phyloP scores from a whole-genome alignment of 2,329 filamentous ascomycete species.

The Coniochaeta ligniaria region DNA sequence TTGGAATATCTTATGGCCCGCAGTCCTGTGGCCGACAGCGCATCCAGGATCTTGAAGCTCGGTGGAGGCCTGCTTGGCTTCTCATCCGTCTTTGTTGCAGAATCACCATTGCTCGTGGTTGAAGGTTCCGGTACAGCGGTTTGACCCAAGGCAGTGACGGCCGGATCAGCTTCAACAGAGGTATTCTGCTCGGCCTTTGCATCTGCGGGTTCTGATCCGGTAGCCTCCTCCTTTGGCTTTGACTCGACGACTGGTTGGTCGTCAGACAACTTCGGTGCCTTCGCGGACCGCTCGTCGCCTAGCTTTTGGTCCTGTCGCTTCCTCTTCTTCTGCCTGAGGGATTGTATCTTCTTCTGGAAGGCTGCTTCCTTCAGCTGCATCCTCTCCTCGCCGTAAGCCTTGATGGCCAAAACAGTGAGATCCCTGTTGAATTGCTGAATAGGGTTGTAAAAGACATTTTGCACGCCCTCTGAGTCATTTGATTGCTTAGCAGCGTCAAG shows the following conservation, averaged over 20 bases:
- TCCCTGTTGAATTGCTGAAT: slow-evolving; percentile 99
- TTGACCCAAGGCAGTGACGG: slow-evolving; percentile 2
- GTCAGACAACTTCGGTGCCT: slow-evolving; percentile 16
- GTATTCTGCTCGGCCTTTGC: slow-evolving; percentile 2
- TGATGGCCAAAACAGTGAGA: slow-evolving; percentile 85
- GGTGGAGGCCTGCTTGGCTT: slow-evolving; percentile 19
- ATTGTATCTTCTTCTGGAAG: slow-evolving; percentile 48
- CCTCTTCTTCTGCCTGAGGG: slow-evolving; percentile 32
- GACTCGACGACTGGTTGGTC: slow-evolving; percentile 9
- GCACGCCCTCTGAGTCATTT: slow-evolving; percentile 48
- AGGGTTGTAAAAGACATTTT: slow-evolving; percentile 95
- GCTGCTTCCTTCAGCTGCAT: slow-evolving; percentile 42
- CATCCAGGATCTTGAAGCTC: slow-evolving; percentile 82
- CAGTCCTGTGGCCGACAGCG: slow-evolving; percentile 86
- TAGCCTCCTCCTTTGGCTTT: slow-evolving; percentile 4
- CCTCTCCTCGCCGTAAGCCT: slow-evolving; percentile 70
- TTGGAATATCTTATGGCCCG: slow-evolving; percentile 86
- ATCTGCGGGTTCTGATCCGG: slow-evolving; percentile 6
- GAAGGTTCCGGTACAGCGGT: slow-evolving; percentile 2
- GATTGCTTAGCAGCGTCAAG: slow-evolving; percentile 26
- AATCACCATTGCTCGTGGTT: not conserved
- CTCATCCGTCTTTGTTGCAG: slow-evolving; percentile 6
- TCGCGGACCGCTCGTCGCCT: slow-evolving; percentile 23
- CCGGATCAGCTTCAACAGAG: not conserved
- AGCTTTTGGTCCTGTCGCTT: slow-evolving; percentile 36